These are phyloP conservation scores for Pseudozyma hubeiensis DNA, from an alignment of 1,284 basidiomycete species.

Conservation along the genomic window DNA sequence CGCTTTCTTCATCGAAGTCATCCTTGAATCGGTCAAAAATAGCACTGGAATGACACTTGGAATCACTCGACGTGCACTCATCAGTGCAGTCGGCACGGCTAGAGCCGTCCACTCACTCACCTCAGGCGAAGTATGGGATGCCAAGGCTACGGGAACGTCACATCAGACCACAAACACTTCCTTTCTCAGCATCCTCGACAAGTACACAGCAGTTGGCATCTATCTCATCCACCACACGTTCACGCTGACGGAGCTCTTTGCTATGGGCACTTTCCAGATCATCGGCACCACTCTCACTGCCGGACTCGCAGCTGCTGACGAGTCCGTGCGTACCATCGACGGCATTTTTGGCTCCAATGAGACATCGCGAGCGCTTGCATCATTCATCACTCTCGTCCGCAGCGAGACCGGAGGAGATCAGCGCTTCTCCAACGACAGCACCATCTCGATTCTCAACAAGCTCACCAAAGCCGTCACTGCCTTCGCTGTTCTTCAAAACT, in stretches of 20 bases:
- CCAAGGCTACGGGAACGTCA: slow-evolving; percentile 38
- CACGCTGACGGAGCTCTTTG: slow-evolving; percentile 72
- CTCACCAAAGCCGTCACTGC: slow-evolving; percentile 73
- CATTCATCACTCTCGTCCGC: slow-evolving; percentile 71
- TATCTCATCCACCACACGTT: slow-evolving; percentile 72
- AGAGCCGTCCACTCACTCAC: slow-evolving; percentile 51
- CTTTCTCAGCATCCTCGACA: slow-evolving; percentile 71
- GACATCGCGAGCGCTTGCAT: slow-evolving; percentile 71
- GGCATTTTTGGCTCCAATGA: slow-evolving; percentile 73
- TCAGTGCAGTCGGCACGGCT: slow-evolving; percentile 55
- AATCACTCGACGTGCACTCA: slow-evolving; percentile 57
- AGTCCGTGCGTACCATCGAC: slow-evolving; percentile 72
- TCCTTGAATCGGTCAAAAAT: slow-evolving; percentile 56
- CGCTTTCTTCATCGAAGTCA: slow-evolving; percentile 62
- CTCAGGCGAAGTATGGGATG: slow-evolving; percentile 44
- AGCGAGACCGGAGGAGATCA: slow-evolving; percentile 69
- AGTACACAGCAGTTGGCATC: slow-evolving; percentile 73
- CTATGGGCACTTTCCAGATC: slow-evolving; percentile 72
- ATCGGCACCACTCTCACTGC: slow-evolving; percentile 48
- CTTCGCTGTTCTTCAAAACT: slow-evolving; percentile 72
- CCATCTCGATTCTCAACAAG: slow-evolving; percentile 43
- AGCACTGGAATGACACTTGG: slow-evolving; percentile 54
- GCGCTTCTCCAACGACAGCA: slow-evolving; percentile 65
- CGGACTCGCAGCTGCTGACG: slow-evolving; percentile 69
- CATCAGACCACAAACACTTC: slow-evolving; percentile 40